Percentiles rank a stretch among this genome's conserved stretches.
Conservation (phyloP, 768 basidiomycete species). For the Lactifluus piperatus region DNA sequence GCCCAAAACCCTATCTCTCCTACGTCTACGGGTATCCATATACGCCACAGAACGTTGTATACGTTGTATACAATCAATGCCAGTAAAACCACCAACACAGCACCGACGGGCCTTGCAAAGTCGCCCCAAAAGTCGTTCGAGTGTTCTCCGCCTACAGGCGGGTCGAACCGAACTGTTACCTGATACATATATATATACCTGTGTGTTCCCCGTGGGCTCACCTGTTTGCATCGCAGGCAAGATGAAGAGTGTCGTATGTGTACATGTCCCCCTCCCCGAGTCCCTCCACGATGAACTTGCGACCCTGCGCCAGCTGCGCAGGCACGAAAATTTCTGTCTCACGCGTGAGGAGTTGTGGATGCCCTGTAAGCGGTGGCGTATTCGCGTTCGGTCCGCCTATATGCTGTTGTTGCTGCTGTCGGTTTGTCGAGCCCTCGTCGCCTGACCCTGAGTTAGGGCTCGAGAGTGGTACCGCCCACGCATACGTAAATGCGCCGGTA, state of each 20-base stretch:
- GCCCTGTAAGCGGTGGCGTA: constrained; percentile 34
- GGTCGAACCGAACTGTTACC: constrained; percentile 46
- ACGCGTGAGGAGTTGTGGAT: constrained; percentile 36
- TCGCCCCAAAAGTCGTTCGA: constrained; percentile 66
- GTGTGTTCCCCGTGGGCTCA: constrained; percentile 11
- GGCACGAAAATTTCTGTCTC: constrained; percentile 86
- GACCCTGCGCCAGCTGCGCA: constrained; percentile 44
- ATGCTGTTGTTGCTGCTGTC: neutral
- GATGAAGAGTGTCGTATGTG: constrained; percentile 65
- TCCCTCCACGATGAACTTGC: constrained; percentile 51
- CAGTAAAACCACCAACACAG: constrained; percentile 27
- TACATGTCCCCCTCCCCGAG: constrained; percentile 43
- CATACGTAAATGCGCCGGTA: constrained; percentile 53
- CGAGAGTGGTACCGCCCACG: constrained; percentile 44
- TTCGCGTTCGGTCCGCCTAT: constrained; percentile 22
- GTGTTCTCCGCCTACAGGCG: constrained; percentile 44
- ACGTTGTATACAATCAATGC: constrained; percentile 25
- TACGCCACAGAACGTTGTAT: neutral
- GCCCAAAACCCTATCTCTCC: too few species aligned
- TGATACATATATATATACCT: constrained; percentile 30
- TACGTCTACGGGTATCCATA: neutral
- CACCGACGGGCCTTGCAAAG: constrained; percentile 29
- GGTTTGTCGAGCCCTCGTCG: neutral
- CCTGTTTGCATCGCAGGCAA: constrained; percentile 33
- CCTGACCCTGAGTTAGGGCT: constrained; percentile 7